Evolutionary conservation across 2,329 filamentous ascomycete genomes (phyloP).

Genomic region (Fusarium anthophilum): DNA sequence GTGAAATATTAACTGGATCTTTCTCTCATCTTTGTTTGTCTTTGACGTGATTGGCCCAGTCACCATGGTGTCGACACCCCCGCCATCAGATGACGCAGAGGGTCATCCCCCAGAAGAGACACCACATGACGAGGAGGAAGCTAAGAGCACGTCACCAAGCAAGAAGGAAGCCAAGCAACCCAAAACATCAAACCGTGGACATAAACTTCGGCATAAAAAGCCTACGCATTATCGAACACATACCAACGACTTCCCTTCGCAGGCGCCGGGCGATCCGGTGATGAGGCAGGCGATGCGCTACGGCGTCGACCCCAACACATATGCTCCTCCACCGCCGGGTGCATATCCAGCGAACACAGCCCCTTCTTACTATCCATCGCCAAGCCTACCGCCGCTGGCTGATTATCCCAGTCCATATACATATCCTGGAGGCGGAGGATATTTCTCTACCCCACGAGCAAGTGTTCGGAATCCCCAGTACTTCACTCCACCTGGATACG

Average conservation of each 20-base stretch:
- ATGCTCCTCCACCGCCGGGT: not conserved
- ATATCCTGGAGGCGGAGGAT: not conserved
- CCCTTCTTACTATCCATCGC: not conserved
- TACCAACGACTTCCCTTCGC: not conserved
- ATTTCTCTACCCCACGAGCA: not conserved
- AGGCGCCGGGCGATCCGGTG: not conserved
- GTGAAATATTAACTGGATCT: not conserved
- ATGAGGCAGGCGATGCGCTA: not conserved
- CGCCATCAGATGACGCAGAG: constrained; percentile 2
- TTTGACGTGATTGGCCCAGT: not conserved
- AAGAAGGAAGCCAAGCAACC: not conserved
- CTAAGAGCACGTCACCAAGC: not conserved
- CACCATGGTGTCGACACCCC: constrained; percentile 11
- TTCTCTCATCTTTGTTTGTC: not conserved
- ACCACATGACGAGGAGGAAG: not conserved
- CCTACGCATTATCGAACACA: not conserved
- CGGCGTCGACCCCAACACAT: not conserved
- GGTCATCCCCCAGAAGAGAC: not conserved
- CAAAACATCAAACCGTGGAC: not conserved
- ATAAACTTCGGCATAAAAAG: not conserved
- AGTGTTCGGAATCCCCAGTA: not conserved
- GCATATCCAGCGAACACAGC: not conserved
- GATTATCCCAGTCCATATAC: not conserved
- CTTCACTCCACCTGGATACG: not conserved
- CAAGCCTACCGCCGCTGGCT: not conserved